phyloP scores from a whole-genome alignment of 257 asterid species.

The Scutellaria galericulata region DNA sequence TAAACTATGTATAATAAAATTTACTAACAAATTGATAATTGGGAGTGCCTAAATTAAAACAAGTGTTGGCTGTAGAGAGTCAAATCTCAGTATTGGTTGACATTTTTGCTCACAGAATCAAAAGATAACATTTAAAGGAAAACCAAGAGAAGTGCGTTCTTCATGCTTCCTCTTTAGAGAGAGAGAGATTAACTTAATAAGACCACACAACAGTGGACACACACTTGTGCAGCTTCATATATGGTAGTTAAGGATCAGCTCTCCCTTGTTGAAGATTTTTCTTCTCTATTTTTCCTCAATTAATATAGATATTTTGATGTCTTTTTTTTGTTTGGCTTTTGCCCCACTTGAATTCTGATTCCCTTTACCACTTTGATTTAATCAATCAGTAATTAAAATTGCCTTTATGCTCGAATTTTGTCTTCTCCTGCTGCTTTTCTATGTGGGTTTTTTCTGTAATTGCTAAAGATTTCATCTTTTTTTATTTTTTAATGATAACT shows the following conservation, averaged over 20 bases:
- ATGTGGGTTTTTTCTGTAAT: constrained; percentile 4
- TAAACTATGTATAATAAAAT: too few relatives aligned
- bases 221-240: neutral
- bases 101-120: neutral
- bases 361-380: constrained; percentile 31
- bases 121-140: neutral
- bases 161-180: constrained; percentile 1
- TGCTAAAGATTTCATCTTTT: constrained; percentile 3
- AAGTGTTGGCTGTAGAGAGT: neutral
- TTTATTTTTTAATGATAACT: neutral
- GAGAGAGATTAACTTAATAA: too few relatives aligned
- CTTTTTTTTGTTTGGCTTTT: neutral
- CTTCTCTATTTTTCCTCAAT: neutral
- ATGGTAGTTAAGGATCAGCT: neutral
- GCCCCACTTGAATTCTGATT: constrained; percentile 33
- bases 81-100: constrained; percentile 13
- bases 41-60: neutral
- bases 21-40: too few relatives aligned
- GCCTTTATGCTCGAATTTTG: constrained; percentile 24
- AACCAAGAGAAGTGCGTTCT: constrained; percentile 11
- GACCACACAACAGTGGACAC: neutral
- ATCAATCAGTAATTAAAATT: constrained; percentile 14
- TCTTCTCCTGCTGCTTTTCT: constrained; percentile 25
- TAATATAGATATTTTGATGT: neutral
- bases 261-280: neutral